Percentiles rank a stretch among this genome's conserved stretches.
phyloP scores from a whole-genome alignment of 2,329 filamentous ascomycete genomes.

The Fusarium torreyae region DNA sequence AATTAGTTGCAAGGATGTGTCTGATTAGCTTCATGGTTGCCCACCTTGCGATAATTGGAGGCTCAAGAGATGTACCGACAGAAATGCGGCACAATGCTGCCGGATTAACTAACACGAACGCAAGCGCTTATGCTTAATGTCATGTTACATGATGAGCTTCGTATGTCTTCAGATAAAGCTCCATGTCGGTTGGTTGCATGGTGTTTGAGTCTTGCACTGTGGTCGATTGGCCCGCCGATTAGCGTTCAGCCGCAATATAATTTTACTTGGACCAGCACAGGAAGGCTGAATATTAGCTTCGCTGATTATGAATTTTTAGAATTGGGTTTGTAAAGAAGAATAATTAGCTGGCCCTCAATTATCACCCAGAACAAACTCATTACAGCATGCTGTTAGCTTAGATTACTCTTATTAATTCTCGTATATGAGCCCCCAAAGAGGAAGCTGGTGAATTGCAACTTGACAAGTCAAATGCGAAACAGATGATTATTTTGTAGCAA shows the following conservation, averaged over 20 bases:
- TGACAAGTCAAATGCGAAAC: conserved; percentile 23
- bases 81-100: background rate
- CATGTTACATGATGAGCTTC: background rate
- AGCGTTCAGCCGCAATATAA: conserved; percentile 21
- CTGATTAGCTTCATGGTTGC: conserved; percentile 24
- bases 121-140: conserved; percentile 22
- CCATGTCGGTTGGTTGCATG: background rate
- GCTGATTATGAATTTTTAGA: background rate
- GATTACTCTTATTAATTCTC: conserved; percentile 2
- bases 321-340: background rate
- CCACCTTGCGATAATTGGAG: conserved; percentile 23
- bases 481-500: conserved; percentile 6
- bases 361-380: conserved; percentile 14
- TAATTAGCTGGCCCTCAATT: conserved; percentile 10
- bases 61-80: conserved; percentile 19
- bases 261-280: conserved; percentile 2
- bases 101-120: conserved; percentile 21
- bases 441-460: conserved; percentile 27
- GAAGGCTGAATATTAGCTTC: conserved; percentile 14
- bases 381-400: conserved; percentile 1
- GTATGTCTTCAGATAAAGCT: background rate
- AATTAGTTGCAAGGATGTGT: conserved; percentile 37
- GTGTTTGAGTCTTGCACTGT: background rate
- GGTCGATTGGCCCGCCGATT: conserved; percentile 3
- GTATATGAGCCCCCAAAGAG: conserved; percentile 19